Evolutionary conservation across 257 asterid genomes (phyloP).

Genomic region (Scutellaria baicalensis): DNA sequence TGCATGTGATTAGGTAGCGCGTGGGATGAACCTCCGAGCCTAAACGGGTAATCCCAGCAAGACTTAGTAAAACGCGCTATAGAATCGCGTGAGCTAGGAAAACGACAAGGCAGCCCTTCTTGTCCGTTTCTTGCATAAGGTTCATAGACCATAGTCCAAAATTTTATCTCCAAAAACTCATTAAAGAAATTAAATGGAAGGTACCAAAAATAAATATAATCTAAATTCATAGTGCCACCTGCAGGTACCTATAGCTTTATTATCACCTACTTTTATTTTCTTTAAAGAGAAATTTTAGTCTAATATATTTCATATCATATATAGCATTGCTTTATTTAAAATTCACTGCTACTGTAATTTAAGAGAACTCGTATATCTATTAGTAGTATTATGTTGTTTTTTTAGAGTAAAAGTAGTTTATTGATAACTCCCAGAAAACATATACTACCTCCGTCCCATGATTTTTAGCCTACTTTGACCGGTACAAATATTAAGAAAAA

Average conservation of each 20-base stretch:
- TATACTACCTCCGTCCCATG: too few species aligned
- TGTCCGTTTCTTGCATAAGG: constrained; percentile 20
- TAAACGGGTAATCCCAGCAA: too few species aligned
- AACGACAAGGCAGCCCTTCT: neutral
- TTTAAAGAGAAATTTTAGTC: too few species aligned
- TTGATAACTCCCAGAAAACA: too few species aligned
- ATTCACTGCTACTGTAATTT: neutral
- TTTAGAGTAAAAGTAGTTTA: too few species aligned
- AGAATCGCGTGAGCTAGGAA: neutral
- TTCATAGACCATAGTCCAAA: neutral
- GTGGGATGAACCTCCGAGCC: neutral
- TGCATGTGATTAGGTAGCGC: neutral
- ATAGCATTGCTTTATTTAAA: neutral
- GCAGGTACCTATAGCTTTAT: neutral
- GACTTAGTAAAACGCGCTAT: neutral
- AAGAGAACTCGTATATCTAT: too few species aligned
- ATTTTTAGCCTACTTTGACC: too few species aligned
- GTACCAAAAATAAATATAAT: neutral
- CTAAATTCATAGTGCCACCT: neutral
- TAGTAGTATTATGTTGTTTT: too few species aligned
- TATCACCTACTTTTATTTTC: neutral
- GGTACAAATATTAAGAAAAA: too few species aligned
- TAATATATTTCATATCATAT: too few species aligned
- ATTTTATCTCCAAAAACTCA: neutral
- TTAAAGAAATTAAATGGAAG: neutral